Evolutionary conservation across 2,329 filamentous ascomycete genomes (phyloP).

Genomic region (Penicillium capsulatum): DNA sequence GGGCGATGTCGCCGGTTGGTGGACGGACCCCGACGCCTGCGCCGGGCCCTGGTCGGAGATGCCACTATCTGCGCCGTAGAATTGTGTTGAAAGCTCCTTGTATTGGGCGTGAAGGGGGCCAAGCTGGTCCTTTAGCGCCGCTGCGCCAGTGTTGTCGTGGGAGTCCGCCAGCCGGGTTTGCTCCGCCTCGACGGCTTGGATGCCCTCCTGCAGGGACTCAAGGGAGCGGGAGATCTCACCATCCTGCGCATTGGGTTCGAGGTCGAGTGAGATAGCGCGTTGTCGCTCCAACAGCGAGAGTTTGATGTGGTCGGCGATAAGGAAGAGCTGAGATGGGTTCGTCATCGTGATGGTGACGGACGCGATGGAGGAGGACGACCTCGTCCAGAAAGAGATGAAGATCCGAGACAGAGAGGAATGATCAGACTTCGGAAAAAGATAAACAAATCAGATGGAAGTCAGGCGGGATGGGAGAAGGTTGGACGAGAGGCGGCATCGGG

Average conservation of each 20-base stretch:
- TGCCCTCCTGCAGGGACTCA: conserved; percentile 76
- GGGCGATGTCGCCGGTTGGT: conserved; percentile 32
- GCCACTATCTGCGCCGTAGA: conserved; percentile 59
- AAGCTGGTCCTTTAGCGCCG: conserved; percentile 62
- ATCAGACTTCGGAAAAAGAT: background rate
- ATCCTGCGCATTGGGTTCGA: conserved; percentile 77
- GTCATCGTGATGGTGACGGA: conserved; percentile 40
- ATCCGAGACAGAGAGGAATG: conserved; percentile 2
- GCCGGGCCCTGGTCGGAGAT: conserved; percentile 57
- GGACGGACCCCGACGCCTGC: conserved; percentile 37
- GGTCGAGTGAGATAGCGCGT: conserved; percentile 73
- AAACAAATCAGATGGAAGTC: no score
- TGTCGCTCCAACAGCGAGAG: conserved; percentile 89
- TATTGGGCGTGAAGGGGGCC: conserved; percentile 68
- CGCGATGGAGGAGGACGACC: conserved; percentile 3
- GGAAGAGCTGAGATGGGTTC: conserved; percentile 71
- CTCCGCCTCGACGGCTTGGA: conserved; percentile 65
- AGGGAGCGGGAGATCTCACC: conserved; percentile 84
- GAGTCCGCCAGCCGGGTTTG: conserved; percentile 58
- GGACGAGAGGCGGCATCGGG: conserved; percentile 8
- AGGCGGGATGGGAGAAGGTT: conserved; percentile 8
- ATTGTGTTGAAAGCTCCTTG: conserved; percentile 72
- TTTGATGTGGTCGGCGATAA: conserved; percentile 95
- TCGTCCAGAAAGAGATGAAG: conserved; percentile 2
- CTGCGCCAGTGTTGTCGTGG: conserved; percentile 45